Conservation (phyloP, 192 early-diverging fungal genomes). For the Coemansia sp. region DNA sequence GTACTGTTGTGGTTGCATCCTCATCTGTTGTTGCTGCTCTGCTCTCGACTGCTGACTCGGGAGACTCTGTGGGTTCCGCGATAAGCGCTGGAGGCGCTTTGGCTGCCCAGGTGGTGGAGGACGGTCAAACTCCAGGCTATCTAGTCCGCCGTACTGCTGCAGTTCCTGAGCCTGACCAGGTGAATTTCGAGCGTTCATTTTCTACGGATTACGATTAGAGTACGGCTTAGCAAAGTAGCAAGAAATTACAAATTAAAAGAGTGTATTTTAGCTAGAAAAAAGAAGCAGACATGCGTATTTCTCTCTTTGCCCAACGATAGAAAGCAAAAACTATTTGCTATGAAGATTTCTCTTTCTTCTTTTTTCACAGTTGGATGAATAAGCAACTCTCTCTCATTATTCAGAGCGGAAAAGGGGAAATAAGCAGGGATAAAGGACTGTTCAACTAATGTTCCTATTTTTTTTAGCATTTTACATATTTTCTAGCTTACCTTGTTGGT, state of each 20-base stretch:
- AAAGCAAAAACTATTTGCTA: not conserved
- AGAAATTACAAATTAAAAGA: not conserved
- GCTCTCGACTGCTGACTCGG: not conserved
- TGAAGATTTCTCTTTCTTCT: not conserved
- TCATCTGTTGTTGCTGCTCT: constrained; percentile 13
- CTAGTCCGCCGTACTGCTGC: constrained; percentile 16
- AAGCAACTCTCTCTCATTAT: no score
- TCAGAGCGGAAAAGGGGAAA: no score
- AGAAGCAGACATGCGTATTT: not conserved
- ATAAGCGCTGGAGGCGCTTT: constrained; percentile 42
- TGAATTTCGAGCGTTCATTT: constrained; percentile 32
- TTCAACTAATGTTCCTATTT: no score
- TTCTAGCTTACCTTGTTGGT: no score
- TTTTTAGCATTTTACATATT: no score
- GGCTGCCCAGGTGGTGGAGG: constrained; percentile 28
- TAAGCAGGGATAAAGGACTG: no score
- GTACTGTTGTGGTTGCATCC: constrained; percentile 11
- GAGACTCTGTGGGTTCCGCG: constrained; percentile 16
- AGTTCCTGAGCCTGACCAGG: constrained; percentile 14
- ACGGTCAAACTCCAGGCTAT: constrained; percentile 32
- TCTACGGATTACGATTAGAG: constrained; percentile 8
- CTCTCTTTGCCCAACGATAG: not conserved
- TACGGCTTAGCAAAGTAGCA: not conserved
- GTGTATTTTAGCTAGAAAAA: not conserved
- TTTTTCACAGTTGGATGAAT: no score